These are phyloP conservation scores for Xylariaceae sp. DNA, from an alignment of 2,329 filamentous ascomycete species.

Conservation along the genomic window DNA sequence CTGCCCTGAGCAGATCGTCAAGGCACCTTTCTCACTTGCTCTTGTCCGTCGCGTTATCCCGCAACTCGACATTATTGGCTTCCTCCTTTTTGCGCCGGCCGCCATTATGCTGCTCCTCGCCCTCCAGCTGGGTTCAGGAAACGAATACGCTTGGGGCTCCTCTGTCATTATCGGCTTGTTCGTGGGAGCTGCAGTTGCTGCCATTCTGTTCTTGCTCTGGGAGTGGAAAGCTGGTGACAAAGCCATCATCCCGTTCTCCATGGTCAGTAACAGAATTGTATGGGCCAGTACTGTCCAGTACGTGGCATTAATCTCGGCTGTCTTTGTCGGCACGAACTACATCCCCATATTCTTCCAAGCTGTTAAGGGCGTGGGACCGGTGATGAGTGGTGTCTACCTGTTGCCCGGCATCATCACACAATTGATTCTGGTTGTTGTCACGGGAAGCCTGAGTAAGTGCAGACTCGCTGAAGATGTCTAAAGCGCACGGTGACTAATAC, in stretches of 20 bases:
- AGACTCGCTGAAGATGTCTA: not conserved
- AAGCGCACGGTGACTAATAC: not conserved
- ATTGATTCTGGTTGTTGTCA: slow-evolving; percentile 55
- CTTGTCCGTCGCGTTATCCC: slow-evolving; percentile 28
- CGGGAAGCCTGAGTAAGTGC: slow-evolving; percentile 25
- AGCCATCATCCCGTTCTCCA: slow-evolving; percentile 45
- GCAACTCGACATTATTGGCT: slow-evolving; percentile 40
- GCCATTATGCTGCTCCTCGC: slow-evolving; percentile 41
- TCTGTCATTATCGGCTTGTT: slow-evolving; percentile 38
- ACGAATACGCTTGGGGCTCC: slow-evolving; percentile 36
- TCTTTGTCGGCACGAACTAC: slow-evolving; percentile 35
- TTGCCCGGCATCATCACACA: slow-evolving; percentile 30
- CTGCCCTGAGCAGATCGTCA: slow-evolving; percentile 36
- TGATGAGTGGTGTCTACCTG: slow-evolving; percentile 33
- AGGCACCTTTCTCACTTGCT: slow-evolving; percentile 25
- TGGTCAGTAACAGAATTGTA: slow-evolving; percentile 41
- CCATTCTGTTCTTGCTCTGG: slow-evolving; percentile 38
- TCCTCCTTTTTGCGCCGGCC: slow-evolving; percentile 39
- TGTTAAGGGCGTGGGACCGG: slow-evolving; percentile 28
- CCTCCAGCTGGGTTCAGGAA: slow-evolving; percentile 40
- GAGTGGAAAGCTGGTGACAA: slow-evolving; percentile 40
- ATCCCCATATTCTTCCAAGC: slow-evolving; percentile 33
- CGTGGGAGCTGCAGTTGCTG: slow-evolving; percentile 32
- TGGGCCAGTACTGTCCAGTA: slow-evolving; percentile 38
- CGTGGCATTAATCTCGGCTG: slow-evolving; percentile 40